Conservation (phyloP, 176 grass and related monocot species). For the Cymbopogon citratus region DNA sequence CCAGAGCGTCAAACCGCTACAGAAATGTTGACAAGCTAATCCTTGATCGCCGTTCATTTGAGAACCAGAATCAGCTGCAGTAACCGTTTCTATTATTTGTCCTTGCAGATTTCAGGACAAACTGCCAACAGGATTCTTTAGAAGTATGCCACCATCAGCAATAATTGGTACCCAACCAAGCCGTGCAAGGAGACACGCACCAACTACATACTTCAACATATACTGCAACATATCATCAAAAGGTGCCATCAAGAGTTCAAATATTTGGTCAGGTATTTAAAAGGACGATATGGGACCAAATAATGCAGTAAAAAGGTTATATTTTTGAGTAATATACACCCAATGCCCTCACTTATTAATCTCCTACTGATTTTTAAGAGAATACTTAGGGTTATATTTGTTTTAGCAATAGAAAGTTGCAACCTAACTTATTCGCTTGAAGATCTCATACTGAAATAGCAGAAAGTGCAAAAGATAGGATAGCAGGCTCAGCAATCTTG, state of each 20-base stretch:
- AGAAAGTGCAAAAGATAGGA: not conserved
- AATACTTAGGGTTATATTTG: slow-evolving; percentile 11
- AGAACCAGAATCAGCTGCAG: not conserved
- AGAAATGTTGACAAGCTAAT: slow-evolving; percentile 23
- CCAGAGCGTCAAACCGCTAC: slow-evolving; percentile 38
- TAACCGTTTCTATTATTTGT: slow-evolving; percentile 14
- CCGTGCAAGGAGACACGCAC: not conserved
- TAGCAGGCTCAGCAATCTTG: too few relatives aligned
- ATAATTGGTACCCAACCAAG: slow-evolving; percentile 7
- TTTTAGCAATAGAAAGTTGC: not conserved
- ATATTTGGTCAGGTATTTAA: slow-evolving; percentile 48
- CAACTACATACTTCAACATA: not conserved
- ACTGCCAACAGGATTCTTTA: slow-evolving; percentile 11
- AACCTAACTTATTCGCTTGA: not conserved
- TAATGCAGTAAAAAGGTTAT: slow-evolving; percentile 15
- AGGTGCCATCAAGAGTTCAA: slow-evolving; percentile 19
- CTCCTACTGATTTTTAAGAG: not conserved
- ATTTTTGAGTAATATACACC: not conserved
- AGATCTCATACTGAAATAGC: not conserved
- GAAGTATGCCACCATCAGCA: not conserved
- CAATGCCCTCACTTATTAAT: not conserved
- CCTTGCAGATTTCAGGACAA: slow-evolving; percentile 1
- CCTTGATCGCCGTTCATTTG: not conserved
- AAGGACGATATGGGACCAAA: slow-evolving; percentile 27
- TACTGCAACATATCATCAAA: slow-evolving; percentile 32